These are phyloP conservation scores for Dysphania ambrosioides DNA, from an alignment of 148 eudicot species.

Conservation along the genomic window DNA sequence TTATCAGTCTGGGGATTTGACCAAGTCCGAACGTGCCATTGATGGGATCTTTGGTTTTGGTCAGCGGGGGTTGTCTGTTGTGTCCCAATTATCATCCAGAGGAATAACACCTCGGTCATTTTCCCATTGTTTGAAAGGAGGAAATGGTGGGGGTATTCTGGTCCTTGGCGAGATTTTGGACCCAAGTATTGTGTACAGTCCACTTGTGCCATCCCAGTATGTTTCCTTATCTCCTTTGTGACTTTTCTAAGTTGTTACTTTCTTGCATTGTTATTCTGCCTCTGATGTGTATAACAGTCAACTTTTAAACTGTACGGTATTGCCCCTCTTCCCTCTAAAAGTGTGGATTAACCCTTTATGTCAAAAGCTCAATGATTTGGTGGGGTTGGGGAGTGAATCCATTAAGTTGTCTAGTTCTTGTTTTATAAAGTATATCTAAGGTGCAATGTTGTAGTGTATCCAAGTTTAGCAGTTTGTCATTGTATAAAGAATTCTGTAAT, in stretches of 20 bases:
- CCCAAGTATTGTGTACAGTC: constrained; percentile 88
- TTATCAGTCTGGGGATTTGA: constrained; percentile 80
- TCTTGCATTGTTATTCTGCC: background rate
- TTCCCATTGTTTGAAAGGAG: constrained; percentile 97
- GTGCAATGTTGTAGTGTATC: background rate
- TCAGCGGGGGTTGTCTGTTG: constrained; percentile 74
- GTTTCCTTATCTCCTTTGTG: constrained; percentile 34
- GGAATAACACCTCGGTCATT: constrained; percentile 89
- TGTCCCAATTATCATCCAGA: constrained; percentile 77
- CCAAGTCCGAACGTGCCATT: constrained; percentile 72
- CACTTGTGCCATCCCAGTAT: constrained; percentile 97
- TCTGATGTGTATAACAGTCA: background rate
- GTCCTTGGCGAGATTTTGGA: constrained; percentile 99
- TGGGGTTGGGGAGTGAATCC: background rate
- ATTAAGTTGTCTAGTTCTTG: background rate
- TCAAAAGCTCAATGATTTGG: background rate
- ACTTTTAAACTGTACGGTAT: background rate
- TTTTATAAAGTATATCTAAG: background rate
- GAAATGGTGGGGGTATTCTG: constrained; percentile 87
- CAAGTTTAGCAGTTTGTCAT: background rate
- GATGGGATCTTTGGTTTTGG: constrained; percentile 99
- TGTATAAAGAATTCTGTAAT: background rate
- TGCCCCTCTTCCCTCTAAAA: background rate
- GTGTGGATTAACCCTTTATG: background rate
- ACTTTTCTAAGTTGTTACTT: background rate